Percentiles rank a stretch among this genome's conserved stretches.
Evolutionary conservation across 1,284 basidiomycete species (phyloP).

Genomic region (Porogramme epimiltina): DNA sequence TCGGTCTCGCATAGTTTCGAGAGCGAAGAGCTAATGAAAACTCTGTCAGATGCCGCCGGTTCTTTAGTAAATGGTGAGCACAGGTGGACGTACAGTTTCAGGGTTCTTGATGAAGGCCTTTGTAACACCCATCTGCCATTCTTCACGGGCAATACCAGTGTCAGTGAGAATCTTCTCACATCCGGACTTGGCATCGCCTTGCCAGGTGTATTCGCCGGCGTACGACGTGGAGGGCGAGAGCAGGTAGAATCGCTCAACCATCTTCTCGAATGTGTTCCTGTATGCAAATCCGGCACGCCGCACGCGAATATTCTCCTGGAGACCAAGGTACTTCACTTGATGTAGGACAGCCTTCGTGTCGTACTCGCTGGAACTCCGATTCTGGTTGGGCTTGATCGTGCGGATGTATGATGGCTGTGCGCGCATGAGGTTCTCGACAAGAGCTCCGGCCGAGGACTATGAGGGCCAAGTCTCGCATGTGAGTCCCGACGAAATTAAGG

Average conservation of each 20-base stretch:
- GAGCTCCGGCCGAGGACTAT: slow-evolving; percentile 87
- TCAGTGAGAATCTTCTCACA: slow-evolving; percentile 94
- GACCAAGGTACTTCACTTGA: slow-evolving; percentile 98
- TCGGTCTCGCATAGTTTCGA: slow-evolving; percentile 97
- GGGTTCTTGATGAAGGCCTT: slow-evolving; percentile 99
- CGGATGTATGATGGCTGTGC: slow-evolving; percentile 98
- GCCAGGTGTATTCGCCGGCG: slow-evolving; percentile 98
- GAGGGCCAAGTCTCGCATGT: neutral
- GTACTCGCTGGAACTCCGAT: slow-evolving; percentile 91
- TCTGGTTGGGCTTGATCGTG: slow-evolving; percentile 99
- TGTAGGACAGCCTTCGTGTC: slow-evolving; percentile 94
- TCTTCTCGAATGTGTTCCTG: slow-evolving; percentile 96
- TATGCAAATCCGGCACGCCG: slow-evolving; percentile 98
- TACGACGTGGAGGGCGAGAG: slow-evolving; percentile 95
- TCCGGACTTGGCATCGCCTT: slow-evolving; percentile 87
- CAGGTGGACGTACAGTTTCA: slow-evolving; percentile 73
- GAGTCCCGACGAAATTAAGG: neutral
- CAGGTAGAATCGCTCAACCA: slow-evolving; percentile 98
- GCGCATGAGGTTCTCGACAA: slow-evolving; percentile 96
- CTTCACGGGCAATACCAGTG: slow-evolving; percentile 93
- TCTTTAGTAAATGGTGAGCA: slow-evolving; percentile 6
- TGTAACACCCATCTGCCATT: slow-evolving; percentile 99
- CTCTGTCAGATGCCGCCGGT: neutral
- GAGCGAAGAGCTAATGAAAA: slow-evolving; percentile 82
- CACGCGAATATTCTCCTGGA: slow-evolving; percentile 98